phyloP scores from a whole-genome alignment of 371 early-diverging fungal species.

The Thermomucor indicae-seudaticae region DNA sequence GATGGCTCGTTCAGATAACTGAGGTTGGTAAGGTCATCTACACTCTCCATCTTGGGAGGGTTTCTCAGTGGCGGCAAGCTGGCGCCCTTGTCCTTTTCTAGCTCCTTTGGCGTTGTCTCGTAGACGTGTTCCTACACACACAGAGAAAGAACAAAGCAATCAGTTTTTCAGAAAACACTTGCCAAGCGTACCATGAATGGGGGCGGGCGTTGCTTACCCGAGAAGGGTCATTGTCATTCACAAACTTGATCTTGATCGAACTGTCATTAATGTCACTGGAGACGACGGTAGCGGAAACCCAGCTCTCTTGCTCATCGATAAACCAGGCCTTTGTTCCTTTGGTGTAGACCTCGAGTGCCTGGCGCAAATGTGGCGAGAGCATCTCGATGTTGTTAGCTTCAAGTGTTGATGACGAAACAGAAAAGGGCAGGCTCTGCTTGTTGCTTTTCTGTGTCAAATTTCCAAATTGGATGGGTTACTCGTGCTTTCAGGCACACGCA shows the following conservation, averaged over 20 bases:
- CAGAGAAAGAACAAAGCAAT: neutral
- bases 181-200: neutral
- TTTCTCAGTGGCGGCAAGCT: slow-evolving; percentile 87
- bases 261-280: slow-evolving; percentile 50
- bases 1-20: slow-evolving; percentile 91
- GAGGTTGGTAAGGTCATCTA: slow-evolving; percentile 88
- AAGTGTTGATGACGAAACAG: no score
- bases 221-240: slow-evolving; percentile 50
- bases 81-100: slow-evolving; percentile 56
- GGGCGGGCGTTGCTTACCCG: slow-evolving; percentile 10
- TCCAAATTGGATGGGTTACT: no score
- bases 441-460: no score
- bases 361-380: slow-evolving; percentile 12
- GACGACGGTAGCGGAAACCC: slow-evolving; percentile 70
- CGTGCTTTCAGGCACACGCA: no score
- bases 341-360: slow-evolving; percentile 51
- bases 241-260: slow-evolving; percentile 56
- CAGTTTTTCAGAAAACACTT: neutral
- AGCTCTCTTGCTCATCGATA: slow-evolving; percentile 80
- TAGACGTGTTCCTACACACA: slow-evolving; percentile 65
- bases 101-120: slow-evolving; percentile 65
- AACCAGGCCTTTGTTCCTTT: slow-evolving; percentile 87
- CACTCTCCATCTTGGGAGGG: slow-evolving; percentile 83
- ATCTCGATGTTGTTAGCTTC: slow-evolving; percentile 12
- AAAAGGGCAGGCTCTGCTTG: no score